These are phyloP conservation scores for Coniferiporia sulphurascens DNA, from an alignment of 1,284 basidiomycete species.

Conservation along the genomic window DNA sequence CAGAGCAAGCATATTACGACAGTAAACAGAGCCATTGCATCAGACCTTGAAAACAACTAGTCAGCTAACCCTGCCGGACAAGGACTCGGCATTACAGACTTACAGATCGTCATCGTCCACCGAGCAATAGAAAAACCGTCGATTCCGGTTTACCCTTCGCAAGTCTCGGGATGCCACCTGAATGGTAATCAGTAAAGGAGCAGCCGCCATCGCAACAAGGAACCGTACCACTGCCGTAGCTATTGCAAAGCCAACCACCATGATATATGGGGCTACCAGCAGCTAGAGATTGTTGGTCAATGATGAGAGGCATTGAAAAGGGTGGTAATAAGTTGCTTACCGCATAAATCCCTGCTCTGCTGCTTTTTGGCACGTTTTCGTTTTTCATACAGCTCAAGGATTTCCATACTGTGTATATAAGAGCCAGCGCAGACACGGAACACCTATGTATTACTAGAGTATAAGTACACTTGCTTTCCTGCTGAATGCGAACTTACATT, in stretches of 20 bases:
- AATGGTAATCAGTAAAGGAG: not conserved
- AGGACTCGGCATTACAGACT: constrained; percentile 9
- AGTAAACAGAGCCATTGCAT: constrained; percentile 30
- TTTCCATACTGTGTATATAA: constrained; percentile 32
- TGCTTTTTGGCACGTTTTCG: constrained; percentile 16
- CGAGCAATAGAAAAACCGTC: constrained; percentile 33
- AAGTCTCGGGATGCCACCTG: constrained; percentile 29
- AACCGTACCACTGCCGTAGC: constrained; percentile 28
- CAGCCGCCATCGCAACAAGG: not conserved
- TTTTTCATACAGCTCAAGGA: constrained; percentile 3
- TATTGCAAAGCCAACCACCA: constrained; percentile 28
- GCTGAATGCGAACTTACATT: constrained; percentile 30
- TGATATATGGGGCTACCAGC: constrained; percentile 33
- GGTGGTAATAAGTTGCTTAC: constrained; percentile 17
- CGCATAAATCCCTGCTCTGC: constrained; percentile 21
- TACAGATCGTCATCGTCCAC: constrained; percentile 25
- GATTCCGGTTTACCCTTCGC: constrained; percentile 25
- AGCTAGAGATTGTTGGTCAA: constrained; percentile 25
- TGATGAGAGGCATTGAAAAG: not conserved
- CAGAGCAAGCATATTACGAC: constrained; percentile 29
- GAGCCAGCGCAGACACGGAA: constrained; percentile 34
- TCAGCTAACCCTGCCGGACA: not conserved
- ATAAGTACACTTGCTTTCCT: not conserved
- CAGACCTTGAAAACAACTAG: constrained; percentile 21
- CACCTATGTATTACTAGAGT: constrained; percentile 26